Evolutionary conservation across 768 basidiomycete species (phyloP), one percentile per base, ranked within the genome.

Genomic region (Lyophyllum semitale): DNA sequence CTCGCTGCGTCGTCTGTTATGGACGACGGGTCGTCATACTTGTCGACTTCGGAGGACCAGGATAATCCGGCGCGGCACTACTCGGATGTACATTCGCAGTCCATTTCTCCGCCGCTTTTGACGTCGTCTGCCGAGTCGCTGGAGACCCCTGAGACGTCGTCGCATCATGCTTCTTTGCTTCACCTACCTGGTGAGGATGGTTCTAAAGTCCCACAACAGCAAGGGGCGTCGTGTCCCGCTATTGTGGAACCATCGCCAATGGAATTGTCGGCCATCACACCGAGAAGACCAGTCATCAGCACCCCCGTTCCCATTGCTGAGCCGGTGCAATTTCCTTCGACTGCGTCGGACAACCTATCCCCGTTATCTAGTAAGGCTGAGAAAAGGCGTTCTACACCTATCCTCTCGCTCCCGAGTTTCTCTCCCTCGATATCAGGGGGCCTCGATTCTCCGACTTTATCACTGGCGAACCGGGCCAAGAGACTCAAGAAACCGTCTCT

Each of bases 401-500:
- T 74, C 47, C 71, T 73, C 48, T 77, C 78, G 56, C 69, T 77
- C 12, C 70, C 73, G 3, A 67, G 62, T 38, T 70, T 77, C 48
- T 66, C 70, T 2, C 54, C 66, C 23, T 63, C 66, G 15, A 38
- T 63, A 35, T 48, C 62, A 13, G 57, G 63, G 57, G 62, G 66
- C 25, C 42, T 66, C 3, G 61, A 65, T 42, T 75, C 77, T 22
- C 66, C 72, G 3, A 62, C 65, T 12, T 48, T 66, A 30, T 71
- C 72, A 38, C 70, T 71, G 48, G 68, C 68, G 27, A 61, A 66
- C 44, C 65, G 71, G 23, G 68, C 66, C 51, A 75, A 73, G 54
- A 66, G 76, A 62, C 49, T 78, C 55, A 89, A 87, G 70, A 87
- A 85, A 48, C 87, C 90, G 0, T 90, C 89, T 2, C 69, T 90